Conservation (phyloP, 129 eudicot species). For the Centella asiatica region DNA sequence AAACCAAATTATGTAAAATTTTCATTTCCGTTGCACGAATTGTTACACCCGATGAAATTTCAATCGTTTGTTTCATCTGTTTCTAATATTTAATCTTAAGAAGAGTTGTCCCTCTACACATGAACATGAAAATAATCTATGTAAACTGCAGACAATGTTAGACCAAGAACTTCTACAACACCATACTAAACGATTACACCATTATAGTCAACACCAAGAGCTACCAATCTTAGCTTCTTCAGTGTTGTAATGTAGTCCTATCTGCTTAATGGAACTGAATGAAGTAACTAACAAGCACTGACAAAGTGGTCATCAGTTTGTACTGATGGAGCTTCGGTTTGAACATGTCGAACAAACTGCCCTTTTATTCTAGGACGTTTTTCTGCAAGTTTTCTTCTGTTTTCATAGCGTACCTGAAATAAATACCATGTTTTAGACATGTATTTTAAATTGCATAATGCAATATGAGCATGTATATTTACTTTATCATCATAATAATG, state of each 20-base stretch:
- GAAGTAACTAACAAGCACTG: conserved; percentile 4
- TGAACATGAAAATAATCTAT: not conserved
- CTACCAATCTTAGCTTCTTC: conserved; percentile 8
- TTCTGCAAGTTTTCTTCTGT: conserved; percentile 88
- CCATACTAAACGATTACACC: conserved; percentile 2
- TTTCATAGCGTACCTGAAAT: conserved; percentile 71
- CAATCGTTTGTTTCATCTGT: not conserved
- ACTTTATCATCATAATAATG: not conserved
- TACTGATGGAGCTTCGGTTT: conserved; percentile 35
- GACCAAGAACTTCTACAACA: not conserved
- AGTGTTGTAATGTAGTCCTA: not conserved
- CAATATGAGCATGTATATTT: not conserved
- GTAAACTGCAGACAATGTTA: not conserved
- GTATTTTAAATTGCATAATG: not conserved
- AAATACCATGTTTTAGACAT: conserved; percentile 4
- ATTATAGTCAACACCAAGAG: not conserved
- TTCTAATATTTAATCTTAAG: not conserved
- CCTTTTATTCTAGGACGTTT: conserved; percentile 92
- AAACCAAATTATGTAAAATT: too few relatives aligned
- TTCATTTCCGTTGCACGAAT: too few relatives aligned
- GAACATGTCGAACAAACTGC: conserved; percentile 84
- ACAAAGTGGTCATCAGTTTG: conserved; percentile 31
- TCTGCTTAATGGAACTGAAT: not conserved
- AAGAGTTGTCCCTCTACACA: not conserved
- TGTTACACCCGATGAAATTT: too few relatives aligned